A percentile compares a stretch with the other conserved stretches of the same genome.
Evolutionary conservation across 2,329 filamentous ascomycete genomes (phyloP).

Genomic region (Zymoseptoria crescenta): DNA sequence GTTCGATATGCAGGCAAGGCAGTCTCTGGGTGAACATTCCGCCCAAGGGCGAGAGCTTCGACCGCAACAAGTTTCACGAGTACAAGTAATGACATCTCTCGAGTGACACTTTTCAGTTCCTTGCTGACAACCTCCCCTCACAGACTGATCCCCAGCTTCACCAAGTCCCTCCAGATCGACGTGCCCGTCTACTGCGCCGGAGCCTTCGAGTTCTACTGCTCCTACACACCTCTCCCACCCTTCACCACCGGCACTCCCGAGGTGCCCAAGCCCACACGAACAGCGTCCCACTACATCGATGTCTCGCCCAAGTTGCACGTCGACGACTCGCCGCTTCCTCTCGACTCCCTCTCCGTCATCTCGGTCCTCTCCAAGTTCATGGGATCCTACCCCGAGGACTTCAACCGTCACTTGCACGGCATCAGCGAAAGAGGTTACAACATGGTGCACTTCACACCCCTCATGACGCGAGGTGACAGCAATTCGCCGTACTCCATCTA

Average conservation of each 20-base stretch:
- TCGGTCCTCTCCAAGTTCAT: constrained; percentile 97
- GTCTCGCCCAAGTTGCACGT: constrained; percentile 74
- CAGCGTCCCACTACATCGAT: constrained; percentile 83
- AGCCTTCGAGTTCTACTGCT: constrained; percentile 90
- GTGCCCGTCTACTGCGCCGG: constrained; percentile 76
- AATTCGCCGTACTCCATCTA: constrained; percentile 97
- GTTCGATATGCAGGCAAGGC: constrained; percentile 88
- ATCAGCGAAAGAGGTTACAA: constrained; percentile 93
- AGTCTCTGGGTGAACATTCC: constrained; percentile 97
- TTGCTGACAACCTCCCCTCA: constrained; percentile 14
- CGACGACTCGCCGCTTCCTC: constrained; percentile 64
- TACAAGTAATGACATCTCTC: constrained; percentile 61
- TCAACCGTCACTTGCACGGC: constrained; percentile 79
- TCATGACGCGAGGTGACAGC: constrained; percentile 79
- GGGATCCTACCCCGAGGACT: constrained; percentile 82
- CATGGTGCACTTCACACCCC: constrained; percentile 96
- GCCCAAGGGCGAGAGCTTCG: constrained; percentile 64
- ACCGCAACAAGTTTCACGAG: constrained; percentile 71
- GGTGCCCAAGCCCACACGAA: constrained; percentile 47
- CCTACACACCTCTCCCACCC: constrained; percentile 77
- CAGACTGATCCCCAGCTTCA: constrained; percentile 87
- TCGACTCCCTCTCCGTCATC: constrained; percentile 84
- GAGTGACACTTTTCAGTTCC: not conserved
- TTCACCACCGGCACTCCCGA: constrained; percentile 53
- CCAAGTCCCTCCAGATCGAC: constrained; percentile 81